Percentiles rank a stretch among this genome's conserved stretches.
phyloP scores from a whole-genome alignment of 2,329 filamentous ascomycete genomes.

The Graphilbum ipis-grandicollis region DNA sequence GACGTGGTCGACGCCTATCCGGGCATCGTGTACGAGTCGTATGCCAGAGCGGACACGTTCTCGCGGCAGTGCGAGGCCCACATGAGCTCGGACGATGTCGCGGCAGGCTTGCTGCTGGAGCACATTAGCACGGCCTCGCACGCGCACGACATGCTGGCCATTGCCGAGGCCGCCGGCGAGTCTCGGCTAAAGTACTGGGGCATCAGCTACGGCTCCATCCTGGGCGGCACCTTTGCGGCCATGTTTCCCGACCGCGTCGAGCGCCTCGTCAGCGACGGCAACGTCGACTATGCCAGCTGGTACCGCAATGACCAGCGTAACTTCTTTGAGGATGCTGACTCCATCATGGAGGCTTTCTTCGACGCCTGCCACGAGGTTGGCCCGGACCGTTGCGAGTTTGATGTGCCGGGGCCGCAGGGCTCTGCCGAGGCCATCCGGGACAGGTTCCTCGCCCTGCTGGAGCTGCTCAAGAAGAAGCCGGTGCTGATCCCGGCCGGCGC shows the following conservation, averaged over 20 bases:
- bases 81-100: constrained; percentile 15
- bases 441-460: constrained; percentile 22
- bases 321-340: constrained; percentile 34
- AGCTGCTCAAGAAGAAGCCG: constrained; percentile 21
- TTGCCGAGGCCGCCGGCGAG: background rate
- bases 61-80: constrained; percentile 24
- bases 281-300: constrained; percentile 38
- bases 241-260: constrained; percentile 33
- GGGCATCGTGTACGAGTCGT: constrained; percentile 26
- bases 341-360: constrained; percentile 33
- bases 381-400: constrained; percentile 27
- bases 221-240: constrained; percentile 32
- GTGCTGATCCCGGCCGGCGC: constrained; percentile 19
- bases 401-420: constrained; percentile 14
- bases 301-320: constrained; percentile 24
- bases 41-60: constrained; percentile 22
- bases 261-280: constrained; percentile 29
- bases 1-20: constrained; percentile 28
- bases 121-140: constrained; percentile 24
- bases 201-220: constrained; percentile 33
- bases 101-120: constrained; percentile 15
- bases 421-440: constrained; percentile 19
- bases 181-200: constrained; percentile 12
- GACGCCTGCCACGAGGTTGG: constrained; percentile 33
- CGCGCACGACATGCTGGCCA: background rate